Conservation (phyloP, 305 asterid genomes). For the Caryopteris hybrid region DNA sequence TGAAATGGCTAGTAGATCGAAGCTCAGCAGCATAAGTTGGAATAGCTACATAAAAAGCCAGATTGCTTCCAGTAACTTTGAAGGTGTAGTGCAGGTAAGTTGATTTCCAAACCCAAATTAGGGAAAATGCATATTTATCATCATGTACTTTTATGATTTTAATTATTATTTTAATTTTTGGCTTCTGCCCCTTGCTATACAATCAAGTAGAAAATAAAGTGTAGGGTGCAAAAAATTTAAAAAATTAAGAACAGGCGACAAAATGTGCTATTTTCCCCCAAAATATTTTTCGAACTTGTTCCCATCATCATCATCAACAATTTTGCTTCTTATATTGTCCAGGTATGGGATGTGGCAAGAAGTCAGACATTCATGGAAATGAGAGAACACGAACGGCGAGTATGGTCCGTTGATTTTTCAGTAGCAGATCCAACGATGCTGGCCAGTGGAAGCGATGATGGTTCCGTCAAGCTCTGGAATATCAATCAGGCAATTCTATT, state of each 20-base stretch:
- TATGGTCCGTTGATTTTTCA: slow-evolving; percentile 96
- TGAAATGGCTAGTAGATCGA: slow-evolving; percentile 86
- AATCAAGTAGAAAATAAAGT: too few species aligned
- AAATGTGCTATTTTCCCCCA: background rate
- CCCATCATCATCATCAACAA: background rate
- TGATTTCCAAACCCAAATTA: background rate
- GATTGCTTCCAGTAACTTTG: slow-evolving; percentile 96
- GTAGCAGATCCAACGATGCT: slow-evolving; percentile 89
- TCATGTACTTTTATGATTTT: too few species aligned
- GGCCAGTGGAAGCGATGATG: slow-evolving; percentile 98
- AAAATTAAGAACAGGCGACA: background rate
- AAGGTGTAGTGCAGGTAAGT: slow-evolving; percentile 92
- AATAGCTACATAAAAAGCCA: slow-evolving; percentile 92
- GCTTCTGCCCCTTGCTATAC: too few species aligned
- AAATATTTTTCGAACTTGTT: background rate
- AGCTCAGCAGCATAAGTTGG: slow-evolving; percentile 98
- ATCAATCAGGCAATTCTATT: slow-evolving; percentile 99
- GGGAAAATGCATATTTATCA: background rate
- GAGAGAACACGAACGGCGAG: slow-evolving; percentile 93
- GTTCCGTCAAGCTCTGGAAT: slow-evolving; percentile 98
- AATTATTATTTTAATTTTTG: too few species aligned
- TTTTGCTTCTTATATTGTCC: slow-evolving; percentile 15
- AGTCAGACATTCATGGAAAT: slow-evolving; percentile 85
- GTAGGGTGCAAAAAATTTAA: too few species aligned
- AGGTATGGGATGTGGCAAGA: slow-evolving; percentile 96